Percentiles rank a stretch among this genome's conserved stretches.
Evolutionary conservation across 495 filamentous ascomycete genomes (phyloP).

Genomic region (Amniculicola lignicola): DNA sequence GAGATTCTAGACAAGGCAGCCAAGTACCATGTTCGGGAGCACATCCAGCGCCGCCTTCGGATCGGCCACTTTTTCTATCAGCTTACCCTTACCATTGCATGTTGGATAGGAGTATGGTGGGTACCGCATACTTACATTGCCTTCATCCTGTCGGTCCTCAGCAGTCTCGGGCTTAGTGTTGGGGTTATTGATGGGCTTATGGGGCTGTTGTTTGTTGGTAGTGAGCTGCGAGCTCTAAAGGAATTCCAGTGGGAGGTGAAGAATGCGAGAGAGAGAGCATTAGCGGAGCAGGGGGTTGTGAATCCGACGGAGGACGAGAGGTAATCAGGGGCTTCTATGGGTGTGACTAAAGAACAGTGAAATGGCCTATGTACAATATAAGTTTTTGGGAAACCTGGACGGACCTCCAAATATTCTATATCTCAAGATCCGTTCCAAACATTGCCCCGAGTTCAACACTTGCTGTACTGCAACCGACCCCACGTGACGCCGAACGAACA

Average conservation of each 20-base stretch:
- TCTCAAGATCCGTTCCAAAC: too few species aligned
- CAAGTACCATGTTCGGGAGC: constrained; percentile 65
- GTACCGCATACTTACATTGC: constrained; percentile 67
- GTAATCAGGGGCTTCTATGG: too few species aligned
- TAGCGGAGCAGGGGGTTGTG: constrained; percentile 7
- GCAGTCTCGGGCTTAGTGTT: constrained; percentile 68
- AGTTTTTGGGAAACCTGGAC: too few species aligned
- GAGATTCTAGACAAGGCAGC: constrained; percentile 65
- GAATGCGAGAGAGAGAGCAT: constrained; percentile 54
- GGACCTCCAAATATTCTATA: too few species aligned
- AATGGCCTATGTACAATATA: too few species aligned
- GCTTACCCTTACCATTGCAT: constrained; percentile 62
- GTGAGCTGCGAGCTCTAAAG: constrained; percentile 76
- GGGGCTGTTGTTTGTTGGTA: constrained; percentile 78
- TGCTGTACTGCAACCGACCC: too few species aligned
- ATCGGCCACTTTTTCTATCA: constrained; percentile 69
- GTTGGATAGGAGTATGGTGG: constrained; percentile 83
- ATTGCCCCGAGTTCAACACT: too few species aligned
- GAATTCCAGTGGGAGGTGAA: constrained; percentile 94
- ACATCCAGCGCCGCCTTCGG: constrained; percentile 64
- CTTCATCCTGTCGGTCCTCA: constrained; percentile 76
- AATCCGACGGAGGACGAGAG: too few species aligned
- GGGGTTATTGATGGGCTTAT: constrained; percentile 82
- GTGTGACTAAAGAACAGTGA: too few species aligned
- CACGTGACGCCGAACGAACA: too few species aligned